These are phyloP conservation scores for Capronia americana DNA, from an alignment of 2,329 filamentous ascomycete species.

Conservation along the genomic window DNA sequence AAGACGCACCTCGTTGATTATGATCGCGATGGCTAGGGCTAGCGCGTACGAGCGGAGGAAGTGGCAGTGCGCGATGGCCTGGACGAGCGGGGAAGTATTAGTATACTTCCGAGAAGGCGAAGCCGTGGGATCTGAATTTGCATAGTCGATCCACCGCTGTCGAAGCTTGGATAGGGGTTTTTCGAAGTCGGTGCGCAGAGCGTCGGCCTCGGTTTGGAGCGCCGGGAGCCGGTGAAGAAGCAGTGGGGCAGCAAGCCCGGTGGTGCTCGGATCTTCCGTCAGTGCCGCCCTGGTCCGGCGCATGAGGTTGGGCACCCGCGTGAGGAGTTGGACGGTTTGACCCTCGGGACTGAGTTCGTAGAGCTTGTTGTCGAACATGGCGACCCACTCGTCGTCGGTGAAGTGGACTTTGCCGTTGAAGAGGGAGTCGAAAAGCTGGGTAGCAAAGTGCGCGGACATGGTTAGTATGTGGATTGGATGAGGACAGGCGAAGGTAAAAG, in stretches of 20 bases:
- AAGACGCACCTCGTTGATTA: constrained; percentile 41
- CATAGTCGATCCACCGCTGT: constrained; percentile 24
- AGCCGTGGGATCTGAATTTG: constrained; percentile 5
- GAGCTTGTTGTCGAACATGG: constrained; percentile 40
- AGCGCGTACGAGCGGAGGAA: constrained; percentile 46
- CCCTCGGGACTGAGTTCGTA: constrained; percentile 43
- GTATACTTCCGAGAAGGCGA: no score
- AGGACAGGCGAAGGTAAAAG: background rate
- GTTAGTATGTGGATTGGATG: background rate
- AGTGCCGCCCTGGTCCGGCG: constrained; percentile 35
- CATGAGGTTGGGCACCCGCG: constrained; percentile 44
- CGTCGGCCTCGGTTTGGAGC: background rate
- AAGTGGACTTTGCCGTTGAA: constrained; percentile 27
- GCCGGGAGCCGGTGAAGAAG: no score
- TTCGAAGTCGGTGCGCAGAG: constrained; percentile 17
- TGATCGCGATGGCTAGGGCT: constrained; percentile 42
- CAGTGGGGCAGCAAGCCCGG: no score
- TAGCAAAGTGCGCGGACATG: background rate
- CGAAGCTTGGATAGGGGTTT: constrained; percentile 7
- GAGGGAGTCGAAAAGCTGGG: constrained; percentile 29
- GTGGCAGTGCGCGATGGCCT: constrained; percentile 40
- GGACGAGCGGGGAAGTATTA: background rate
- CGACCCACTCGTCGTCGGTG: constrained; percentile 27
- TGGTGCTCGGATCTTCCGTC: no score
- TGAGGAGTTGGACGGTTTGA: constrained; percentile 43